Evolutionary conservation across 2,329 filamentous ascomycete species (phyloP), one percentile per base, ranked within the genome.

Genomic region (Orbilia blumenaviensis): DNA sequence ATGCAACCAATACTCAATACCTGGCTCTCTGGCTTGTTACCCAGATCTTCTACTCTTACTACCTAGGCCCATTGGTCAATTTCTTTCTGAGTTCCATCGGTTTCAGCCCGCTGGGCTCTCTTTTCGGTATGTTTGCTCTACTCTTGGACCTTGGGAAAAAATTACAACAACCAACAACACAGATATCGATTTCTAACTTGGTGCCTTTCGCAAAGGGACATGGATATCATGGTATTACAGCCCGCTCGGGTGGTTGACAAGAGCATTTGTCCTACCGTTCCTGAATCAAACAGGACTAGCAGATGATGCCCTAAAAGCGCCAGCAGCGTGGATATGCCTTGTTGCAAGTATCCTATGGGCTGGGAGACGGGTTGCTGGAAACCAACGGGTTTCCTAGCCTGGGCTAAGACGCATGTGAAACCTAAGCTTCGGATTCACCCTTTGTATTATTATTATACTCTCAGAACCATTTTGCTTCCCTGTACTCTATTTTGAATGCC

Each of bases 111-210:
- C 44, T 73, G 34, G 68, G 68, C 14, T 48, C 68, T 29, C 38
- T 73, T 27, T 66, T 66, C 42, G 50, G 68, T 75, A 62, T 38
- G 69, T 75, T 67, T 67, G 54, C 36, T 18, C 18, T 27, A 7
- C 2, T 16, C 18, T n/a, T n/a, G 0, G 27, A 25, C 21, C 32
- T 60, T 27, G 34, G 38, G 27, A 60, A n/a, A n/a, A n/a, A n/a
- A 62, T 34, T 42, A 25, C 56, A 63, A 29, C 41, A 34, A 23
- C 10, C 41, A 54, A 54, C 41, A 54, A 54, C 44, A 21, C 50
- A 61, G n/a, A 18, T 61, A 16, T 44, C 23, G 12, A 27, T 34
- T 1, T 16, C 54, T 12, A n/a, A 2, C 38, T 34, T 16, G 10
- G 2, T 10, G 2, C 8, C 38, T 2, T 48, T 34, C 14, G 1